Evolutionary conservation across 2,329 filamentous ascomycete genomes (phyloP).

Genomic region (Fusarium protoensiforme): DNA sequence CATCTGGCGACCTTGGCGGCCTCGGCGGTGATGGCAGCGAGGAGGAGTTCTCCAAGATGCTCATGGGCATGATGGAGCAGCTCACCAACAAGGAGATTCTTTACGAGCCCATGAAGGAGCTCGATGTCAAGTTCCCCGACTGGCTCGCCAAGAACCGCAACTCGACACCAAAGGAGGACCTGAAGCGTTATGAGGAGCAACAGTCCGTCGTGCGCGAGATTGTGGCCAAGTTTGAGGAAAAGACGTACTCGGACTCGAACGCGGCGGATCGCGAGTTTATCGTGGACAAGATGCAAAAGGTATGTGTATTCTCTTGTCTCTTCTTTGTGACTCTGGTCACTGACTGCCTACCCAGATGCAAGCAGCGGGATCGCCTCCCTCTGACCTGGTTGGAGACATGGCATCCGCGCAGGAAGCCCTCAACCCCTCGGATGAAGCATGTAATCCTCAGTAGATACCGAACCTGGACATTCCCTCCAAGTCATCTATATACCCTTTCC

Average conservation of each 20-base stretch:
- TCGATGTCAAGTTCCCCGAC: conserved; percentile 89
- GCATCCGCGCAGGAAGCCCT: conserved; percentile 81
- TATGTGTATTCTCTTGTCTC: conserved; percentile 53
- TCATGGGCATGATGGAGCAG: conserved; percentile 99
- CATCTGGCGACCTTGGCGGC: conserved; percentile 65
- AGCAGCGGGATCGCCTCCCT: conserved; percentile 88
- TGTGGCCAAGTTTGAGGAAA: conserved; percentile 86
- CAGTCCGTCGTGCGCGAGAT: conserved; percentile 85
- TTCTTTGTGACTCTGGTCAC: background rate
- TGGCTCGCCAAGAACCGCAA: conserved; percentile 86
- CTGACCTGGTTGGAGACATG: conserved; percentile 92
- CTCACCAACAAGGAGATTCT: conserved; percentile 98
- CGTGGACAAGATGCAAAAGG: conserved; percentile 98
- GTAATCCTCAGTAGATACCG: conserved; percentile 66
- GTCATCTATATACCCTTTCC: conserved; percentile 43
- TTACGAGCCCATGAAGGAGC: conserved; percentile 98
- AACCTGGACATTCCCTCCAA: conserved; percentile 33
- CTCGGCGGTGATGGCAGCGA: conserved; percentile 70
- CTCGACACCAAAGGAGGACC: conserved; percentile 74
- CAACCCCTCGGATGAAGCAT: conserved; percentile 69
- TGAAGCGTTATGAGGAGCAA: conserved; percentile 85
- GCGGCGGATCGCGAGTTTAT: conserved; percentile 88
- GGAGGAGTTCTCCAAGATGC: conserved; percentile 92
- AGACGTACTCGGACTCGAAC: conserved; percentile 84
- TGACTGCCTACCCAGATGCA: conserved; percentile 78